Conservation (phyloP, 2,329 filamentous ascomycete species). For the Pleurostoma richardsiae region DNA sequence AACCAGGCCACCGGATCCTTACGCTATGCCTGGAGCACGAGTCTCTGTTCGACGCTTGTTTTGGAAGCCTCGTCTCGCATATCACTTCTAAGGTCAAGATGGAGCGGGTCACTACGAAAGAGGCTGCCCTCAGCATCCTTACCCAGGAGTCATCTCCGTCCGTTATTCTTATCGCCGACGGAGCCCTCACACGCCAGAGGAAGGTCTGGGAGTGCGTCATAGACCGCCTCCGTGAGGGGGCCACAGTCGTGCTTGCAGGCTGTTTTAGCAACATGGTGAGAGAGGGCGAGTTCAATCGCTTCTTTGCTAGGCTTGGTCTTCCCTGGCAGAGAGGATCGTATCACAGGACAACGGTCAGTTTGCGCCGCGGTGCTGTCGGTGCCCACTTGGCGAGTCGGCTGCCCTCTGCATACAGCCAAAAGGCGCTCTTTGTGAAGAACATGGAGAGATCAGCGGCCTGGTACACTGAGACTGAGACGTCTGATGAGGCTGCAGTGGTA, state of each 20-base stretch:
- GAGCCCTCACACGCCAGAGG: slow-evolving; percentile 6
- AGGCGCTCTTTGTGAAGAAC: slow-evolving; percentile 13
- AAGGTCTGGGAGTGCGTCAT: slow-evolving; percentile 11
- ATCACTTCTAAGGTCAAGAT: slow-evolving; percentile 5
- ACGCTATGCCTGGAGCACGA: slow-evolving; percentile 5
- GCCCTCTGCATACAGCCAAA: slow-evolving; percentile 15
- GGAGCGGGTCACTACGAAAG: slow-evolving; percentile 6
- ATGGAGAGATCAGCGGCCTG: slow-evolving; percentile 13
- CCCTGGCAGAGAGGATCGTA: slow-evolving; percentile 15
- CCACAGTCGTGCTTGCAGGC: slow-evolving; percentile 12
- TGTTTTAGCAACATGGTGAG: slow-evolving; percentile 11
- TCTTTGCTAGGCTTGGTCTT: slow-evolving; percentile 17
- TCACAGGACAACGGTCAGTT: slow-evolving; percentile 9
- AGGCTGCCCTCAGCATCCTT: slow-evolving; percentile 10
- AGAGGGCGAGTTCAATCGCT: slow-evolving; percentile 12
- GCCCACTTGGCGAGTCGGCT: slow-evolving; percentile 10
- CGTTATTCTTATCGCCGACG: slow-evolving; percentile 14
- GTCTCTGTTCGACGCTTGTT: slow-evolving; percentile 1
- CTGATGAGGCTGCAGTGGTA: slow-evolving; percentile 12
- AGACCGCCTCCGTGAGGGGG: slow-evolving; percentile 8
- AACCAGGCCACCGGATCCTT: slow-evolving; percentile 1
- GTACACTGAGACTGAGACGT: slow-evolving; percentile 10
- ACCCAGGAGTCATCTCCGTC: slow-evolving; percentile 4
- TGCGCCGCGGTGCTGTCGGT: slow-evolving; percentile 9
- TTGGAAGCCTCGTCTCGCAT: slow-evolving; percentile 1